phyloP scores from a whole-genome alignment of 2,329 filamentous ascomycete species.

The Clathrospora elynae region DNA sequence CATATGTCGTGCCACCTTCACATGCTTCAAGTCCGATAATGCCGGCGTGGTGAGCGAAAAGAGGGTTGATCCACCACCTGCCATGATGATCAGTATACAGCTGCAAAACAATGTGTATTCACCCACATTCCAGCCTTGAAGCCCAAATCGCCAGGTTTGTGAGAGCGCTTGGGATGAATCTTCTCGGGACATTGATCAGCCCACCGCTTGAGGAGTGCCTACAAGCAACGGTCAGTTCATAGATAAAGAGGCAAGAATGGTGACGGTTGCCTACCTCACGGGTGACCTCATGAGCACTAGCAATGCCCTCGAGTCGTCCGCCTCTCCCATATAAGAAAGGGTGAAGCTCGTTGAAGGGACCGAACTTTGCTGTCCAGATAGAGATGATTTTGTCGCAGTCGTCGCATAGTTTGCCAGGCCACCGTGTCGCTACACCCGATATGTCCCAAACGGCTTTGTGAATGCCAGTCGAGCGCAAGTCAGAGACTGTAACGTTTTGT shows the following conservation, averaged over 20 bases:
- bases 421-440: constrained; percentile 53
- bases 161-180: constrained; percentile 38
- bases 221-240: not conserved
- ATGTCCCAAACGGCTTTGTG: constrained; percentile 53
- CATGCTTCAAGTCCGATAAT: constrained; percentile 53
- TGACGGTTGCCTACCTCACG: constrained; percentile 39
- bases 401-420: constrained; percentile 53
- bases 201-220: constrained; percentile 46
- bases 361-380: constrained; percentile 49
- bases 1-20: constrained; percentile 51
- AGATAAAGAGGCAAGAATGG: not conserved
- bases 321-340: constrained; percentile 52
- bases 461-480: constrained; percentile 53
- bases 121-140: constrained; percentile 56
- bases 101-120: not conserved
- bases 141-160: constrained; percentile 49
- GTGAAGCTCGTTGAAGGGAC: constrained; percentile 46
- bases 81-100: constrained; percentile 10
- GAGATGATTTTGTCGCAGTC: constrained; percentile 52
- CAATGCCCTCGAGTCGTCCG: constrained; percentile 52
- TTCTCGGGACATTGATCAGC: constrained; percentile 38
- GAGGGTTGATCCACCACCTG: constrained; percentile 58
- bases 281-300: constrained; percentile 45
- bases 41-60: constrained; percentile 55
- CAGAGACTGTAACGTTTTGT: constrained; percentile 37